phyloP scores from a whole-genome alignment of 805 yeast species.

The Zygosaccharomyces lentus region DNA sequence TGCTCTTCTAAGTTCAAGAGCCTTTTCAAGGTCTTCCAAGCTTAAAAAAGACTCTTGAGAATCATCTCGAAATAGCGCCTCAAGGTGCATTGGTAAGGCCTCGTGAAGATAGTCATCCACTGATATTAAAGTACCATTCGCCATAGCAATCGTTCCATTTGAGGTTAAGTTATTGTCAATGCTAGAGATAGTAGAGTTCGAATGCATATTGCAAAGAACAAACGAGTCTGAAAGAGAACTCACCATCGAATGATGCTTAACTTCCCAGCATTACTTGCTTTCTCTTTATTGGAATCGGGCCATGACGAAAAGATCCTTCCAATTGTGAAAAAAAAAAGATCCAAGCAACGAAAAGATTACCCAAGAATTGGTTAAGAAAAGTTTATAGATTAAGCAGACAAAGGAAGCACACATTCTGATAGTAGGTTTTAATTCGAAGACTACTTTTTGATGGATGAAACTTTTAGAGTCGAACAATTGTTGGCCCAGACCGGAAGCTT shows the following conservation, averaged over 20 bases:
- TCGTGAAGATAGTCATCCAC: constrained; percentile 38
- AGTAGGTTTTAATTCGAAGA: background rate
- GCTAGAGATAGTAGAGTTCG: background rate
- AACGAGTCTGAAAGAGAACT: background rate
- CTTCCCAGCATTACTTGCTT: background rate
- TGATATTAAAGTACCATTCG: constrained; percentile 29
- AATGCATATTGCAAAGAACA: background rate
- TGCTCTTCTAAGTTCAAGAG: background rate
- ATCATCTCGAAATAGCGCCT: constrained; percentile 30
- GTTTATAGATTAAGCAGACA: background rate
- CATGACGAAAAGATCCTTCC: background rate
- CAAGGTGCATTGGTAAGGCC: constrained; percentile 36
- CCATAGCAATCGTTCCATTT: background rate
- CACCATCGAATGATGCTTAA: background rate
- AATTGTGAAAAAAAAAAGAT: background rate
- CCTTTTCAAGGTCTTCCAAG: background rate
- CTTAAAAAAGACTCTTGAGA: constrained; percentile 9
- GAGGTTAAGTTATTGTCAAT: background rate
- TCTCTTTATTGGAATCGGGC: background rate
- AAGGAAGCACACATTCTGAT: background rate
- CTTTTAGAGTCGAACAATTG: constrained; percentile 3
- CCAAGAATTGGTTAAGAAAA: background rate
- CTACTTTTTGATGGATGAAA: constrained; percentile 1
- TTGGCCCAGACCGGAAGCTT: constrained; percentile 3
- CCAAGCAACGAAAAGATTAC: background rate